Conservation (phyloP, 2,329 filamentous ascomycete species). For the Fusarium nodosum region DNA sequence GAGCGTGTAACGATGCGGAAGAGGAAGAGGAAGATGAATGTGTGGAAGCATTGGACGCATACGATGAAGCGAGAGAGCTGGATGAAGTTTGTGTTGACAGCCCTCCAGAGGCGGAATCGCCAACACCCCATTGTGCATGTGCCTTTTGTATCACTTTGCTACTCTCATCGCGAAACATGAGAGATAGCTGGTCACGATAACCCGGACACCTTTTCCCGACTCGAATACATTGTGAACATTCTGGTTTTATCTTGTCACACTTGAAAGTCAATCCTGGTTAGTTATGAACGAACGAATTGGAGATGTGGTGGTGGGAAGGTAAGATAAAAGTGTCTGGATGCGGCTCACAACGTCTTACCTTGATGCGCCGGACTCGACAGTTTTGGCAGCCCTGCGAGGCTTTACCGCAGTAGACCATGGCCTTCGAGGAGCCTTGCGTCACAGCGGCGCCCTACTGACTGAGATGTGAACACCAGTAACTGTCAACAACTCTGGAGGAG, state of each 20-base stretch:
- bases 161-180: slow-evolving; percentile 77
- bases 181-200: slow-evolving; percentile 73
- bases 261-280: slow-evolving; percentile 48
- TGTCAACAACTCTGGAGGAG: slow-evolving; percentile 19
- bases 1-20: slow-evolving; percentile 30
- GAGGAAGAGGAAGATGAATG: slow-evolving; percentile 27
- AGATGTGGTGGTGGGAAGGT: not conserved
- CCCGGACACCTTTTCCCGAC: slow-evolving; percentile 72
- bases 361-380: slow-evolving; percentile 68
- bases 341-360: slow-evolving; percentile 57
- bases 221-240: slow-evolving; percentile 73
- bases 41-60: slow-evolving; percentile 41
- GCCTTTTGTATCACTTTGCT: slow-evolving; percentile 72
- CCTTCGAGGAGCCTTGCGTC: slow-evolving; percentile 10
- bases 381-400: slow-evolving; percentile 68
- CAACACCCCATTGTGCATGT: slow-evolving; percentile 64
- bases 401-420: slow-evolving; percentile 70
- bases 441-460: slow-evolving; percentile 23
- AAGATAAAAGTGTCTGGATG: not conserved
- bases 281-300: slow-evolving; percentile 2
- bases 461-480: slow-evolving; percentile 28
- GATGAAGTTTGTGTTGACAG: slow-evolving; percentile 45
- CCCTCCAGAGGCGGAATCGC: slow-evolving; percentile 42
- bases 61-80: slow-evolving; percentile 41
- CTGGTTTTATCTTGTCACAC: slow-evolving; percentile 72